Evolutionary conservation across 2,329 filamentous ascomycete species (phyloP), one percentile per base, ranked within the genome.

Genomic region (Amphichorda felina): DNA sequence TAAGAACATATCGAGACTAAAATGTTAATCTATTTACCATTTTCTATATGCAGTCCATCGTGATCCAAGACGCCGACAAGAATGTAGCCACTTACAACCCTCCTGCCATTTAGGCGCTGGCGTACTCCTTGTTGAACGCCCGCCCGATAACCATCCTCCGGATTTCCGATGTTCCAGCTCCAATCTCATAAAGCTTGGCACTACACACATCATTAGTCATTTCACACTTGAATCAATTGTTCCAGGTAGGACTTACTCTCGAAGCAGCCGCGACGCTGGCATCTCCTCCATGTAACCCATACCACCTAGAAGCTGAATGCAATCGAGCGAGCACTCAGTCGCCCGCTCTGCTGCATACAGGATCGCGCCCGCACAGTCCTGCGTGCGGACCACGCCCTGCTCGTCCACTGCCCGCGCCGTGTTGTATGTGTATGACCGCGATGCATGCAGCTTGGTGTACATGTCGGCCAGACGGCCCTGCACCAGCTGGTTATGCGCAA

Each of bases 271-370:
- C 16, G 88, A 93, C 1, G 86, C 88, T 0, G 86, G 80, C 63
- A 96, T 86, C 61, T 98, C 91, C 57, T 95, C 94, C 46, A 94
- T 76, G 53, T 96, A 96, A 4, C 89, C 89, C 75, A 89, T 96
- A 0, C 89, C 91, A 14, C 91, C 91, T 51, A 98, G 72, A 40
- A 94, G 70, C 60, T 98, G 91, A 40, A 96, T 84, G 31, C 82
- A 84, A 59, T 95, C 88, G 21, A 94, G 70, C 0, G 85, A 73
- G 40, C 79, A 84, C 60, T 95, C 86, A 1, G 84, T 93, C 9
- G 88, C 89, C 24, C 87, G 64, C 64, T 96, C 89, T 0, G 87
- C 88, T 2, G 89, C 87, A 58, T 94, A 95, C 44, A 96, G 61
- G 43, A 96, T 96, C 3, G 87, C 84, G 26, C 88, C 89, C 0